Base-by-base conservation (phyloP, 2,329 filamentous ascomycete genomes). In the Colletotrichum graminicola region DNA sequence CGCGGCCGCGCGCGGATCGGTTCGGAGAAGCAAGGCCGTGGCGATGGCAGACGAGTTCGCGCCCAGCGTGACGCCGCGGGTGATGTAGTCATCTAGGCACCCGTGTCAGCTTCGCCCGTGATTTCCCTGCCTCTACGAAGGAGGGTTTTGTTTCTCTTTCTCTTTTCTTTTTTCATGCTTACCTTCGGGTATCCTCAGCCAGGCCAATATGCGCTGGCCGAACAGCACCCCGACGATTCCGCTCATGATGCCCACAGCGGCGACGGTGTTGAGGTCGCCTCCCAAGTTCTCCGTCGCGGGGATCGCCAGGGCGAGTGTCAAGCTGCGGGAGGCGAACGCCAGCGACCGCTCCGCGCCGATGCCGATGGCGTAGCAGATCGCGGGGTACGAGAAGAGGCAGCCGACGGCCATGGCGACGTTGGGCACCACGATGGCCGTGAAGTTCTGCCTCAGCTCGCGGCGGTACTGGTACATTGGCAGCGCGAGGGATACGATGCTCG, bases 391-490 rank as follows among this genome's bases (percentile, higher is more conserved):
- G 76, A 90, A 87, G 8, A 91, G 80, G 21, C 87, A 88, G 8
- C 77, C 85, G 7, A 88, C 76, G 5, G 87, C 85, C 54, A 90
- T 79, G 6, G 80, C 75, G 6, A 89, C 76, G 73, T 85, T 89
- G 2, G 89, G 88, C 2, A 87, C 77, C 5, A 87, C 79, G 67
- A 91, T 89, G 51, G 85, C 83, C 51, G 84, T 75, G 75, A 89
- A 88, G 77, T 89, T 87, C 21, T 80, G 77, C 29, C 81, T 80
- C 18, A 91, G 82, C 79, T 90, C 88, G 49, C 84, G 82, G 3
- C 88, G 85, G 78, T 90, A 90, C 67, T 86, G 85, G 76, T 87
- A 90, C 87, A 90, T 90, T 0, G 89, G 88, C 23, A 91, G 78
- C 2, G 88, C 88, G 3, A 91, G 83, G 1, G 87, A 83, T 0